These are phyloP conservation scores for Myriangium duriaei DNA, from an alignment of 2,329 filamentous ascomycete genomes.

Conservation along the genomic window DNA sequence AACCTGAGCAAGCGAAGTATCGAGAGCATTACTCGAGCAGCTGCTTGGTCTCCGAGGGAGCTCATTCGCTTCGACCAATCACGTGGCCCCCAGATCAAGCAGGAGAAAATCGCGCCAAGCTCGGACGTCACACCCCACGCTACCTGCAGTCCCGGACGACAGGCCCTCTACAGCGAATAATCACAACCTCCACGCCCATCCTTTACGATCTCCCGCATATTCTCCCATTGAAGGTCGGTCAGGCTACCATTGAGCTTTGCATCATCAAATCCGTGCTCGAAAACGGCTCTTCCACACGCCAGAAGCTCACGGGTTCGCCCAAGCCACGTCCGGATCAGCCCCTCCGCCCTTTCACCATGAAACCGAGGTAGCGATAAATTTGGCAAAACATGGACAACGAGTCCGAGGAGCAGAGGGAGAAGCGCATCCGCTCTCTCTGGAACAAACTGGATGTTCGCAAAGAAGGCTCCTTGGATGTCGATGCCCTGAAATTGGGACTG, in stretches of 20 bases:
- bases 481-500: constrained; percentile 72
- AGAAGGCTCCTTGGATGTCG: constrained; percentile 70
- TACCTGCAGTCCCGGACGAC: too few species aligned
- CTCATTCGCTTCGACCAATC: neutral
- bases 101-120: neutral
- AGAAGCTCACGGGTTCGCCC: neutral
- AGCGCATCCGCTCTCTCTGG: constrained; percentile 76
- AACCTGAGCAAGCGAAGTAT: too few species aligned
- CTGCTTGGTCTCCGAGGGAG: too few species aligned
- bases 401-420: constrained; percentile 65
- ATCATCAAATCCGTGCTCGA: neutral
- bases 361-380: constrained; percentile 15
- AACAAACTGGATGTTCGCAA: constrained; percentile 62
- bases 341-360: constrained; percentile 12
- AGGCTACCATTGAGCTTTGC: too few species aligned
- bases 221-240: constrained; percentile 3
- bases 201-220: neutral
- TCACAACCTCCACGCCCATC: too few species aligned
- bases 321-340: neutral
- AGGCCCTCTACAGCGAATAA: too few species aligned
- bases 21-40: too few species aligned
- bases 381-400: constrained; percentile 54
- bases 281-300: neutral
- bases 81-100: neutral
- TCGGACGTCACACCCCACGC: neutral